Base-by-base conservation (phyloP, 2,329 filamentous ascomycete species). In the Monascus ruber region DNA sequence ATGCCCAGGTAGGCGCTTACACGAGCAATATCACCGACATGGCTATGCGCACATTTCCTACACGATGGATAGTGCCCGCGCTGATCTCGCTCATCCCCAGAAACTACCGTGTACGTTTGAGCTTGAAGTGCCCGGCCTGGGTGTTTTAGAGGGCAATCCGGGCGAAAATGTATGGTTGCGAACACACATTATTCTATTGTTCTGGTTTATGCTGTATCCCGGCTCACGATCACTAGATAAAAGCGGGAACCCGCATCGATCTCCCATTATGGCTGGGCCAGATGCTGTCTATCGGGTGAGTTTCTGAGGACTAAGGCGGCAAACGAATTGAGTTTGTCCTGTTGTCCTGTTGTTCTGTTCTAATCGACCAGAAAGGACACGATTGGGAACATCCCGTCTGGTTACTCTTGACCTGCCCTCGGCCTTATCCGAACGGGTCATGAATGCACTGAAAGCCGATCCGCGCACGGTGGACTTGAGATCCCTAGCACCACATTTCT, bases 21-120 rank as follows among this genome's bases (percentile, higher is more conserved):
- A 25, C 2, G 32, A 7, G n/a, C 25, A 25, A 25, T 17, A 3
- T 17, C 17, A 17, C 17, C 17, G 3, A 17, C 17, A 17, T 17
- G 17, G 17, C 17, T 17, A 17, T 17, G 17, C 17, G 17, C 17
- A 17, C 17, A 17, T 17, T 17, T 17, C 17, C 17, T 17, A 17
- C 17, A 17, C 17, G 17, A 17, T 17, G 17, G 17, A 17, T 17
- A 17, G 17, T 17, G 17, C 17, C 17, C 17, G 17, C 24, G 27
- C 47, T 53, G 42, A 56, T 39, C 24, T 37, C 24, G 4, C 24
- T 31, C 44, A 38, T 43, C 17, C 17, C 17, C 17, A 94, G 80
- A 96, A 95, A 83, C 77, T 95, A 27, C 89, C 91, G 32, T 94
- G 88, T 69, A 93, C 84, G 37, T 95, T 96, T 65, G 84, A 94